These are phyloP conservation scores for Phytophthora macrochlamydospora DNA, from an alignment of 352 stramenopile species.

Conservation along the genomic window DNA sequence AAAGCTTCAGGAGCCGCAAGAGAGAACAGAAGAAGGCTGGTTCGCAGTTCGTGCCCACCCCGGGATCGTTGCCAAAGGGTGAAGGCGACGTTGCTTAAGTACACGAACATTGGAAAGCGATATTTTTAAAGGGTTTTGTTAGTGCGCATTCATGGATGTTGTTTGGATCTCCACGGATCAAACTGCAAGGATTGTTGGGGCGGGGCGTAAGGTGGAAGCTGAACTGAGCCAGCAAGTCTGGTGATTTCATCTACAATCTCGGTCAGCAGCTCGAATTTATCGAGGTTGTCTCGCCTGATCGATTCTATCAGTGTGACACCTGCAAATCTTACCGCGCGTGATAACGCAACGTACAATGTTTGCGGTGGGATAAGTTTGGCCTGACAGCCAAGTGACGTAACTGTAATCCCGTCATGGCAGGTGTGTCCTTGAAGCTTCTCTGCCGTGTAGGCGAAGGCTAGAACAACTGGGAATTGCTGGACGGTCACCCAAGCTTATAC, in stretches of 20 bases:
- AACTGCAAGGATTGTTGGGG: no score
- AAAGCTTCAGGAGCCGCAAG: no score
- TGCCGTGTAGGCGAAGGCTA: background rate
- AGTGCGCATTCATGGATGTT: no score
- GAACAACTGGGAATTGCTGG: background rate
- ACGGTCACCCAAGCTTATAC: background rate
- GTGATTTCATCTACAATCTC: background rate
- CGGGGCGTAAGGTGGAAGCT: no score
- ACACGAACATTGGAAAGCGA: no score
- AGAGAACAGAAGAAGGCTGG: no score
- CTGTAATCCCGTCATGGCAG: constrained; percentile 3
- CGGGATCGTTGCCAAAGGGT: no score
- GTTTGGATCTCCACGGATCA: no score
- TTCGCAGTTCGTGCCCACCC: no score
- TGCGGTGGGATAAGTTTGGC: background rate
- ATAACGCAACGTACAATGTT: constrained; percentile 8
- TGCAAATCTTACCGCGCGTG: constrained; percentile 1
- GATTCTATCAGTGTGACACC: background rate
- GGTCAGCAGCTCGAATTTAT: background rate
- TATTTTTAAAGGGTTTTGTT: no score
- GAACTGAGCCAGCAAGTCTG: no score
- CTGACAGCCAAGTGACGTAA: background rate
- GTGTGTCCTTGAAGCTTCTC: constrained; percentile 18
- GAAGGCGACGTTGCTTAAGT: no score
- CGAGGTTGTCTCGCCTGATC: constrained; percentile 3